Base-by-base conservation (phyloP, 345 rosid species). In the Mallotus nudiflorus region DNA sequence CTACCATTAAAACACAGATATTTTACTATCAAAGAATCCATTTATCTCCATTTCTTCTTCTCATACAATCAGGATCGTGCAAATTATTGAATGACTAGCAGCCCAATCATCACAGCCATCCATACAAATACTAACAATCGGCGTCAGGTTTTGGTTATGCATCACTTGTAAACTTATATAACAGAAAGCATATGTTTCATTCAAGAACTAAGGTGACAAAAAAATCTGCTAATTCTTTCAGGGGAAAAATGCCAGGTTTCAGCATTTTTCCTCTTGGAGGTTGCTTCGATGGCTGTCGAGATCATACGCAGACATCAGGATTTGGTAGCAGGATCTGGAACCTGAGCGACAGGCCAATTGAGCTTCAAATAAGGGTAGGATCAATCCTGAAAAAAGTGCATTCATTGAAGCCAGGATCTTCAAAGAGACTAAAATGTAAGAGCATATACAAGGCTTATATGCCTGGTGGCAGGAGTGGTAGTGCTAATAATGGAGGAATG, bases 351-450 rank as follows among this genome's bases (percentile, higher is more conserved):
- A 77, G 87, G 72, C 79, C 93, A 0, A 73, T 91, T 58, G 93
- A 91, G 82, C 79, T 93, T 63, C 97, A 91, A 75, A 75, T 91
- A 69, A 84, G 97, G 62, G 91, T 91, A 14, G 93, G 97, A 39
- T 91, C 98, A 20, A 83, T 89, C 54, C 88, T 91, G 40, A 93
- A 86, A 79, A 85, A 85, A 54, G 93, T 91, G 19, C 89, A 93
- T 77, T 86, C 86, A 37, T 77, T 93, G 81, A 87, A 91, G 87
- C 91, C 93, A 28, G 96, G 98, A 16, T 77, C 78, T 35, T 93
- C 98, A 1, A 93, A 93, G 72, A 86, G 88, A 72, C 76, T 91
- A 5, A 85, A 82, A 53, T 86, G 89, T 77, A 86, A 85, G 84
- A 86, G 79, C 90, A 86, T 93, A 66, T 86, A 89, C 82, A 87